Base-by-base conservation (phyloP, 1,139 yeast species). In the Candida sojae region DNA sequence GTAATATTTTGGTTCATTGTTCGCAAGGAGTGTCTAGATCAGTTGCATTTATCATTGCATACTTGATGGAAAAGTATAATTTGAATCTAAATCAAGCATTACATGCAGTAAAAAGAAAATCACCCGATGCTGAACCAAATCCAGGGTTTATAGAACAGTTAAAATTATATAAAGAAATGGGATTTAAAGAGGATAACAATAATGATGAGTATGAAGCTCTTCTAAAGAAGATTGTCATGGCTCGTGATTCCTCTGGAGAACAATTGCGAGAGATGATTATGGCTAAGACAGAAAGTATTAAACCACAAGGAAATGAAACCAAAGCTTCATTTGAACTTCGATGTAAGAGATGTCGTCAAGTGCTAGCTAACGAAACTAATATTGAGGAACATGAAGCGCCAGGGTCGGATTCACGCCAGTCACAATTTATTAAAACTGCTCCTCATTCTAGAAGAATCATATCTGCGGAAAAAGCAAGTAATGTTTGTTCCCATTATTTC, bases 21-120 rank as follows among this genome's bases (percentile, higher is more conserved):
- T 89, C 91, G 48, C 97, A 96, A 30, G 99, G 99, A 1, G 80
- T 84, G 28, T 88, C 96, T 2, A 71, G 99, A 54, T 86, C 96
- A 1, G 89, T 82, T 0, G 71, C 96, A 0, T 72, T 90, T 31
- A 71, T 84, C 11, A 75, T 84, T 38, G 96, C 96, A 2, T 93
- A 86, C 63, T 66, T 93, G 52, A 91, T 93, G 95, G 80, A 81
- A 59, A 78, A 81, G 52, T 83, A 86, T 64, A 77, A 81, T 7
- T 74, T 89, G 62, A 68, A 71, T 7, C 67, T 82, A 13, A 72
- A 78, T 10, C 84, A 84, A 53, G 86, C 97, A 0, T 59, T 88
- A 8, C 83, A 86, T 64, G 91, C 92, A 0, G 84, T 93, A 21
- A 78, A 75, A 55, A 65, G 91, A 48, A 84, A 80, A 54, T 76